These are phyloP conservation scores for Verticillium zaregamsianum DNA, from an alignment of 2,329 filamentous ascomycete genomes.

Conservation along the genomic window DNA sequence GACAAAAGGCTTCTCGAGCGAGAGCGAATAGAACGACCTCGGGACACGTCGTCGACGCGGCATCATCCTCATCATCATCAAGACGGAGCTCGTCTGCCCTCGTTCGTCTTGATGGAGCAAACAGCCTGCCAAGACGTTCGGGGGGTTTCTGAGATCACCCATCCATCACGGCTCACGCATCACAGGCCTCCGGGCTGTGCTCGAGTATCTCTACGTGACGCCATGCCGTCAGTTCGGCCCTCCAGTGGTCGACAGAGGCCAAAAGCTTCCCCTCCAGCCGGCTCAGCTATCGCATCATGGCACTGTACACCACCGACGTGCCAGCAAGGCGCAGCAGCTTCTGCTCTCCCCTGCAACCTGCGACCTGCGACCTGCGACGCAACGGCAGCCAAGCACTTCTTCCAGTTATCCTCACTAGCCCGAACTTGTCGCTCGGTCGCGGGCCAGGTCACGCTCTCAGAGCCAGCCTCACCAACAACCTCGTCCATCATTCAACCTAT, in stretches of 20 bases:
- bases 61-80: too few relatives aligned
- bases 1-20: too few relatives aligned
- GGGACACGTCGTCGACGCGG: too few relatives aligned
- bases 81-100: too few relatives aligned
- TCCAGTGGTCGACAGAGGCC: too few relatives aligned
- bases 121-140: neutral
- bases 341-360: too few relatives aligned
- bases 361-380: neutral
- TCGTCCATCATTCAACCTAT: neutral
- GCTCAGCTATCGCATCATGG: neutral
- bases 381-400: neutral
- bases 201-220: neutral
- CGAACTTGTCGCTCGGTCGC: neutral
- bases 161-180: neutral
- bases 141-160: neutral
- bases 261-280: neutral
- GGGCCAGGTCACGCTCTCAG: neutral
- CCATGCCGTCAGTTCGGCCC: neutral
- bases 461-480: neutral
- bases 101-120: neutral
- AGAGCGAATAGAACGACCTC: too few relatives aligned
- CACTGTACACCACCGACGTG: neutral
- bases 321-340: neutral
- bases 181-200: neutral
- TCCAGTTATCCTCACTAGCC: neutral